Evolutionary conservation across 768 basidiomycete genomes (phyloP), one percentile per base, ranked within the genome.

Genomic region (Suillus variegatus): DNA sequence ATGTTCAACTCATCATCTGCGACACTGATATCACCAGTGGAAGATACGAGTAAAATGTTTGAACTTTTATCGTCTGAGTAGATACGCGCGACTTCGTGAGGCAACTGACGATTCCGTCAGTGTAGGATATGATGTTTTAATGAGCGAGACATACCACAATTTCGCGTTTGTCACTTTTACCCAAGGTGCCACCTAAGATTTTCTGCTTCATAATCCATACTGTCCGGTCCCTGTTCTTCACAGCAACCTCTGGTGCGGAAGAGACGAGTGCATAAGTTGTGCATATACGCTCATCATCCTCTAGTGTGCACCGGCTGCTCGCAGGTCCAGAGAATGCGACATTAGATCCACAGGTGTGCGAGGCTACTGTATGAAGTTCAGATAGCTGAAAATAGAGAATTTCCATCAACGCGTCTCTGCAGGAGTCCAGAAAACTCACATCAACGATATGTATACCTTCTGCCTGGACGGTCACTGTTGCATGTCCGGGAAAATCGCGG

Each of bases 361-460:
- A 92, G 13, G 85, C 80, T 2, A 88, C 80, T 2, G 91, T 83
- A 67, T 91, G 90, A 4, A 90, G 78, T 49, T 84, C 85, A 38
- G 86, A 82, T 28, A 88, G 79, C 90, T 92, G 67, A n/a, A 61
- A 36, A 69, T 25, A 56, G 25, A 14, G 70, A 68, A 65, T 41
- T 14, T 41, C 22, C 52, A 38, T 61, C 44, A 62, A 38, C 54
- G 22, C 12, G 38, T 20, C 56, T 60, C 4, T 44, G 60, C 28
- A 63, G 56, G 43, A 49, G 63, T 43, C 10, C 14, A 61, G 49
- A 60, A 60, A 49, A 80, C 84, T 70, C 72, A 93, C 92, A 74
- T 93, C 89, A 65, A 91, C 75, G 54, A 94, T 73, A 76, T 93
- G 91, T 46, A 93, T 79, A 38, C 92, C 92, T 64, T 94, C 91